These are phyloP conservation scores for Tulasnella calospora DNA, from an alignment of 768 basidiomycete genomes.

Conservation along the genomic window DNA sequence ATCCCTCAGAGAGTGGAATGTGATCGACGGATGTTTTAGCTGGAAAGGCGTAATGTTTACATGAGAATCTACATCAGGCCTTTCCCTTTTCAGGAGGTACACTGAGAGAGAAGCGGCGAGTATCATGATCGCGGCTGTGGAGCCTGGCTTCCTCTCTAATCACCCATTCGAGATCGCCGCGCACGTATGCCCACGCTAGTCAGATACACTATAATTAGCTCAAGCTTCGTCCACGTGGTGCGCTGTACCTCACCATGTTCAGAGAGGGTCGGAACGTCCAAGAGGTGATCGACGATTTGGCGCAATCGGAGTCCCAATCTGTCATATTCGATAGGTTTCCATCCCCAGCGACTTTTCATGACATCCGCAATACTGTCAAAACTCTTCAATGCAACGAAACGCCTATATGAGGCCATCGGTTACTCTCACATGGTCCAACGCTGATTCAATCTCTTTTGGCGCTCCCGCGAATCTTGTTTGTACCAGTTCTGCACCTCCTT, in stretches of 20 bases:
- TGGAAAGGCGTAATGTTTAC: too few species aligned
- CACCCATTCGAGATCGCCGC: not conserved
- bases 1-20: too few species aligned
- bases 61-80: too few species aligned
- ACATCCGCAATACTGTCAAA: not conserved
- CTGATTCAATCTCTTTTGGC: not conserved
- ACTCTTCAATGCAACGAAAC: not conserved
- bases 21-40: too few species aligned
- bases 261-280: not conserved
- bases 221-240: too few species aligned
- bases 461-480: not conserved
- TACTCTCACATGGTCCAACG: not conserved
- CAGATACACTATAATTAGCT: not conserved
- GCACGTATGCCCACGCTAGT: not conserved
- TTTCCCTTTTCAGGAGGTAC: too few species aligned
- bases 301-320: not conserved
- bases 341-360: not conserved
- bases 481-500: not conserved
- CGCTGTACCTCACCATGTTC: not conserved
- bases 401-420: not conserved
- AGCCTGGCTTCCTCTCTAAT: not conserved
- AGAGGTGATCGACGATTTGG: not conserved
- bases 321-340: not conserved
- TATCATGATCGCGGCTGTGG: too few species aligned
- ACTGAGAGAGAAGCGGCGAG: too few species aligned